Evolutionary conservation across 1,139 yeast genomes (phyloP).

Genomic region (Geotrichum australiense): DNA sequence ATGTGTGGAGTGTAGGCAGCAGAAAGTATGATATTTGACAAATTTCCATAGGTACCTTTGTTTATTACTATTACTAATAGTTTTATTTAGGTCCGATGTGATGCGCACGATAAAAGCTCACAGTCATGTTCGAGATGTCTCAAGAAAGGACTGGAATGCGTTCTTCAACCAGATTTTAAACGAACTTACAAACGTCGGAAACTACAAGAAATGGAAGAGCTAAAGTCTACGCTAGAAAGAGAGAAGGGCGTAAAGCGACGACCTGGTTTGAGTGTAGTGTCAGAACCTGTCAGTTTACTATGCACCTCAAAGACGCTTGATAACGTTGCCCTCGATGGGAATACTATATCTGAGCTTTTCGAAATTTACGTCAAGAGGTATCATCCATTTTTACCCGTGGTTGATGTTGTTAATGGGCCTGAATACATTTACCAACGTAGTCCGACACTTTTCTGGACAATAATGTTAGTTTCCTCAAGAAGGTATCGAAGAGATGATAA

Average conservation of each 20-base stretch:
- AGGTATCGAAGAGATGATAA: constrained; percentile 42
- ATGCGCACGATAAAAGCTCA: constrained; percentile 72
- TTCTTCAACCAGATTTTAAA: constrained; percentile 71
- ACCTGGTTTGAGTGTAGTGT: constrained; percentile 9
- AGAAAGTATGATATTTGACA: constrained; percentile 44
- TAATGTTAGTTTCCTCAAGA: constrained; percentile 75
- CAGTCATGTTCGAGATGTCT: constrained; percentile 77
- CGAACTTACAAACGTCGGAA: constrained; percentile 76
- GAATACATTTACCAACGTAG: constrained; percentile 70
- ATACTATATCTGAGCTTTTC: constrained; percentile 58
- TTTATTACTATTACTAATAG: neutral
- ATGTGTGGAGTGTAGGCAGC: constrained; percentile 94
- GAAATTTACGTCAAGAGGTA: constrained; percentile 65
- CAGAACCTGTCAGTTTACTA: constrained; percentile 11
- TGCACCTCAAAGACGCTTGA: constrained; percentile 68
- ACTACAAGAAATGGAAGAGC: constrained; percentile 64
- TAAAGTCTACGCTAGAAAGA: constrained; percentile 50
- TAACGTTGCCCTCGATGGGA: constrained; percentile 52
- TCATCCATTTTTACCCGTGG: constrained; percentile 82
- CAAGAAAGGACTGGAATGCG: constrained; percentile 63
- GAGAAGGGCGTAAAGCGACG: constrained; percentile 21
- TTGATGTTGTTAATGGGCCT: constrained; percentile 74
- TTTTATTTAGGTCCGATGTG: constrained; percentile 53
- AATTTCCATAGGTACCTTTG: neutral
- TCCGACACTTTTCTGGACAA: constrained; percentile 91